Base-by-base conservation (phyloP, 1,284 basidiomycete species). In the Puccinia triticina region DNA sequence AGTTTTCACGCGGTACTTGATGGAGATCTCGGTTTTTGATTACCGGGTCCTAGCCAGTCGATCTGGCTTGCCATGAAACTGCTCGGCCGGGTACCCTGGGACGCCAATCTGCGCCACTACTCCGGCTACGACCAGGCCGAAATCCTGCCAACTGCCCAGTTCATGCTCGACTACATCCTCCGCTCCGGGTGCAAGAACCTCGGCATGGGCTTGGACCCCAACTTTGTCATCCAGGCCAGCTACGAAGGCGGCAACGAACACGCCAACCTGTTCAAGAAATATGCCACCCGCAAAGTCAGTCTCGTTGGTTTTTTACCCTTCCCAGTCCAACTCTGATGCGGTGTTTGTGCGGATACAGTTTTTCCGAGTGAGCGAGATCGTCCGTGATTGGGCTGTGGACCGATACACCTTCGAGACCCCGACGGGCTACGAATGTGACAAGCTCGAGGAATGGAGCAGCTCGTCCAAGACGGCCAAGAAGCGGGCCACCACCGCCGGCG, bases 81-180 rank as follows among this genome's bases (percentile, higher is more conserved):
- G 32, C 89, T 98, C 32, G 93, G 93, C 57, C 90, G 92, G 83
- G 92, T 94, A 77, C 90, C 91, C 87, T 98, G 95, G 96, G 94
- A 91, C 48, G 90, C 94, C 29, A 94, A 96, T 87, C 87, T 96
- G 84, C 93, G 94, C 0, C 95, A 98, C 87, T 98, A 96, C 88
- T 95, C 95, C 2, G 91, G 92, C 40, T 98, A 97, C 88, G 89
- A 92, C 12, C 94, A 98, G 88, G 91, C 91, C 74, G 92, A 92
- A 83, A 88, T 99, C 82, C 88, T 96, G 40, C 93, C 94, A 0
- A 93, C 92, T 0, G 96, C 95, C 0, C 95, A 94, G 87, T 86
- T 95, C 84, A 98, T 98, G 94, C 87, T 98, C 84, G 94, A 96
- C 88, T 98, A 95, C 87, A 89, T 96, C 83, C 89, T 96, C 79